These are phyloP conservation scores for Penicillium sp. DNA, from an alignment of 2,329 filamentous ascomycete species.

Conservation along the genomic window DNA sequence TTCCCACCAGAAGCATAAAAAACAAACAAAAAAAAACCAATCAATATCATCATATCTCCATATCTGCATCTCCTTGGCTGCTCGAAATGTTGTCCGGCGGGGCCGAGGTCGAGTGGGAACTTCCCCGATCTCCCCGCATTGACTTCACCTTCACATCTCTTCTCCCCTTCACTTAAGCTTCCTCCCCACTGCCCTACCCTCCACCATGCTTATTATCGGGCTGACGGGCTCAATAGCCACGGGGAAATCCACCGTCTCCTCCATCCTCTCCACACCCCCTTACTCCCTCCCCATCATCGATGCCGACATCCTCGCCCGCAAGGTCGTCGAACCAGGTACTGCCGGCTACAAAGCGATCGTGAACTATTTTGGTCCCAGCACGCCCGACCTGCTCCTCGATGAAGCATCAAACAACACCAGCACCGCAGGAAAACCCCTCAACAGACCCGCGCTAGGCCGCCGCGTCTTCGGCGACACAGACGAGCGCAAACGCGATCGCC, in stretches of 20 bases:
- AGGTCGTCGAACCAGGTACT: slow-evolving; percentile 93
- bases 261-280: slow-evolving; percentile 76
- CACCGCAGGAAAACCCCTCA: slow-evolving; percentile 64
- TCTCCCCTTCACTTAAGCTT: background rate
- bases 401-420: slow-evolving; percentile 32
- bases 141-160: slow-evolving; percentile 1
- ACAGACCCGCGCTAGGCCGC: slow-evolving; percentile 81
- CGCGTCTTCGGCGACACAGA: slow-evolving; percentile 83
- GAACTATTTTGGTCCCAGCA: slow-evolving; percentile 76
- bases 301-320: slow-evolving; percentile 86
- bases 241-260: slow-evolving; percentile 94
- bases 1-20: background rate
- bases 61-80: too few relatives aligned
- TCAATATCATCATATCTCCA: too few relatives aligned
- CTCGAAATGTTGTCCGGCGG: too few relatives aligned
- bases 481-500: slow-evolving; percentile 71
- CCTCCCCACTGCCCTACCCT: background rate
- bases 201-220: slow-evolving; percentile 85
- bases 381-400: slow-evolving; percentile 80
- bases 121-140: slow-evolving; percentile 28
- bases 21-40: too few relatives aligned
- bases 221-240: slow-evolving; percentile 97
- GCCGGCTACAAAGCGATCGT: slow-evolving; percentile 82
- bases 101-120: slow-evolving; percentile 30
- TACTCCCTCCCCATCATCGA: slow-evolving; percentile 91